Conservation (phyloP, 176 grass and related monocot species). For the Oryza meyeriana region DNA sequence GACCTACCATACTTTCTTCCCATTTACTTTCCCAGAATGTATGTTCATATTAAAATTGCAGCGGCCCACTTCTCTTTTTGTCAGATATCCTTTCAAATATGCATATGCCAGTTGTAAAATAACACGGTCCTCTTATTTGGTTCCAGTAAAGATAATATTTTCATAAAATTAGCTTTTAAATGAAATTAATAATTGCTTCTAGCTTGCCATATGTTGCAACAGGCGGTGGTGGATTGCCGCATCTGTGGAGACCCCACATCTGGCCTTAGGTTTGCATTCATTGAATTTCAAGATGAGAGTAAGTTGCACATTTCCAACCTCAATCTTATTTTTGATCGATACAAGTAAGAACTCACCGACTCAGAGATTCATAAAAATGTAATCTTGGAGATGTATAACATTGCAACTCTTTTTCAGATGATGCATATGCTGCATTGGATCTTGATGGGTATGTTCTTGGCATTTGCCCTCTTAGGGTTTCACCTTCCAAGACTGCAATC, state of each 20-base stretch:
- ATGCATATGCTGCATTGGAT: constrained; percentile 29
- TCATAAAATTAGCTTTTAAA: not conserved
- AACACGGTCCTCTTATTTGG: not conserved
- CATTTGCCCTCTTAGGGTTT: constrained; percentile 22
- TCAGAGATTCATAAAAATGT: not conserved
- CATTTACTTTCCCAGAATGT: not conserved
- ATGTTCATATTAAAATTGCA: not conserved
- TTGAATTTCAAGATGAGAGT: constrained; percentile 42
- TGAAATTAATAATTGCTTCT: not conserved
- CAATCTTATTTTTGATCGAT: not conserved
- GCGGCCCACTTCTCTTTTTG: not conserved
- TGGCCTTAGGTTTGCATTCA: constrained; percentile 44
- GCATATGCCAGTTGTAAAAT: not conserved
- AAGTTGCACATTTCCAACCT: not conserved
- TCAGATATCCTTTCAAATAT: not conserved
- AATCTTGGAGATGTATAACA: not conserved
- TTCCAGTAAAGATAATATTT: not conserved
- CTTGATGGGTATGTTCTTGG: constrained; percentile 33
- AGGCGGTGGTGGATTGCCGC: constrained; percentile 53
- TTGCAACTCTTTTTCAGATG: constrained; percentile 19
- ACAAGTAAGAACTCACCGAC: not conserved
- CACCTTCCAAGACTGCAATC: constrained; percentile 52
- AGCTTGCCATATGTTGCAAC: not conserved
- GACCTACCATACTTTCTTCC: not conserved
- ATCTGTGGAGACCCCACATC: constrained; percentile 38